Conservation (phyloP, 257 asterid genomes). For the Solanum bukasovii region DNA sequence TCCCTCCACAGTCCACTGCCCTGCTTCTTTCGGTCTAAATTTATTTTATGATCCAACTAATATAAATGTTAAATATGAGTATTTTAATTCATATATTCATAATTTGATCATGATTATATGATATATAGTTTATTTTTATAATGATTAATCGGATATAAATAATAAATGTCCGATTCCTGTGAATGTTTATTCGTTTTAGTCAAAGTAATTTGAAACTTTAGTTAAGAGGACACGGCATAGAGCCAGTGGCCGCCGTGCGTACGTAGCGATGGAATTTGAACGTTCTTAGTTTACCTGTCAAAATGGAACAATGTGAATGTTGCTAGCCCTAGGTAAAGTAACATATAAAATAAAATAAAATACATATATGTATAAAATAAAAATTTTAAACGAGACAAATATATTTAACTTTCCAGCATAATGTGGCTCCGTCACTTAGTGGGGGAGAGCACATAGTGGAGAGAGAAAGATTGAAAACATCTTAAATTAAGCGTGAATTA, state of each 20-base stretch:
- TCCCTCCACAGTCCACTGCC: not conserved
- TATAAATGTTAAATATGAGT: not conserved
- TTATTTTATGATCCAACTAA: not conserved
- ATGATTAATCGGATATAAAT: not conserved
- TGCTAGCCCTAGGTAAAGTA: too few relatives aligned
- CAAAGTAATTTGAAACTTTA: not conserved
- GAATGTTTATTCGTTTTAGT: not conserved
- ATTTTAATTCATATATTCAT: not conserved
- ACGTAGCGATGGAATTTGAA: not conserved
- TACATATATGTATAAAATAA: too few relatives aligned
- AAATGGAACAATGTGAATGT: not conserved
- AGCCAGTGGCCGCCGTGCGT: not conserved
- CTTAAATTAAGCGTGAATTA: too few relatives aligned
- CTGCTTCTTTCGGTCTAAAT: not conserved
- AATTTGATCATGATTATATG: not conserved
- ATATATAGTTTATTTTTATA: not conserved
- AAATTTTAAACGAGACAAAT: not conserved
- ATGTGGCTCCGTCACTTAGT: not conserved
- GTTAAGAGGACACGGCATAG: not conserved
- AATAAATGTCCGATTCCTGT: not conserved
- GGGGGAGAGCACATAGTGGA: too few relatives aligned
- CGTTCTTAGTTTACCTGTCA: not conserved
- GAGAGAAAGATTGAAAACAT: too few relatives aligned
- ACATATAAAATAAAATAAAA: too few relatives aligned
- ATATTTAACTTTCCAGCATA: not conserved